Percentiles rank a stretch among this genome's conserved stretches.
phyloP scores from a whole-genome alignment of 169 alveolate genomes.

The Plasmodium cynomolgi region DNA sequence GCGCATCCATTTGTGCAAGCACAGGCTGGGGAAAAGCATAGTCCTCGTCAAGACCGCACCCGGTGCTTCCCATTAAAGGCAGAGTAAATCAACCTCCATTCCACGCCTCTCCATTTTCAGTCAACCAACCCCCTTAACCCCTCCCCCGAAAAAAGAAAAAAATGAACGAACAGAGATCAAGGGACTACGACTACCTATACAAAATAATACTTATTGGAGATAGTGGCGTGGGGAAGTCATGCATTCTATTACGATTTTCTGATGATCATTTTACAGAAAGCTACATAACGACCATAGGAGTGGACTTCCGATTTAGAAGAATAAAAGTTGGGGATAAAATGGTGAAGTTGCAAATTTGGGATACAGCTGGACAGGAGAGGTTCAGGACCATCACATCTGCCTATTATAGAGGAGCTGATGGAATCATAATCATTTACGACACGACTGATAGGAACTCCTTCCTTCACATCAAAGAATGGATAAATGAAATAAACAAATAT shows the following conservation, averaged over 20 bases:
- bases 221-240: constrained; percentile 98
- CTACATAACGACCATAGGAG: constrained; percentile 91
- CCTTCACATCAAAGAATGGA: constrained; percentile 93
- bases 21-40: background rate
- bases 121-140: background rate
- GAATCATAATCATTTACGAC: constrained; percentile 95
- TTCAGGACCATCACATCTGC: constrained; percentile 96
- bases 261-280: constrained; percentile 92
- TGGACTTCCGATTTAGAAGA: constrained; percentile 92
- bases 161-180: constrained; percentile 41
- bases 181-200: constrained; percentile 93
- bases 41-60: background rate
- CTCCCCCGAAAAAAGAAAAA: background rate
- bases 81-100: no score
- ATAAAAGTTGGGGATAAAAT: constrained; percentile 91
- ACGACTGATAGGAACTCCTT: constrained; percentile 88
- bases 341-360: constrained; percentile 97
- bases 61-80: background rate
- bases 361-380: constrained; percentile 98
- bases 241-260: constrained; percentile 96
- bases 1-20: background rate
- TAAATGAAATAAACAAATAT: constrained; percentile 93
- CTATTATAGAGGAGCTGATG: constrained; percentile 97
- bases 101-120: background rate
- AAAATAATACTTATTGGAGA: constrained; percentile 98